Conservation (phyloP, 805 yeast species). For the Candida namnaoensis region DNA sequence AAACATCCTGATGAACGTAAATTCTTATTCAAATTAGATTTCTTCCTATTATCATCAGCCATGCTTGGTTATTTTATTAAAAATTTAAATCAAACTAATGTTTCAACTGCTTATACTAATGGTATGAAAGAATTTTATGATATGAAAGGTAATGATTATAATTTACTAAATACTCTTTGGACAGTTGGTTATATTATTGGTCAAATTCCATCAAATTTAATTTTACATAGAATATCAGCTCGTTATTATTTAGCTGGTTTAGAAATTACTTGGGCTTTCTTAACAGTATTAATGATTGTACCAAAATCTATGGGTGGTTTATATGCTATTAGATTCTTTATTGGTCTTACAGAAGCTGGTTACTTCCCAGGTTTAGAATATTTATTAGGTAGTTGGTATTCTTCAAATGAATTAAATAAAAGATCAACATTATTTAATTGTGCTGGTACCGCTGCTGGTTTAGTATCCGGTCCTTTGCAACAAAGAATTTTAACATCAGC, state of each 20-base stretch:
- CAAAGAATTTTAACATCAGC: constrained; percentile 15
- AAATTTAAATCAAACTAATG: constrained; percentile 28
- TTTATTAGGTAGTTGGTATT: constrained; percentile 24
- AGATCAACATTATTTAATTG: constrained; percentile 19
- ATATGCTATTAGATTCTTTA: constrained; percentile 21
- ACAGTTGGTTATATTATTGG: constrained; percentile 41
- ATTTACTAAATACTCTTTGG: constrained; percentile 31
- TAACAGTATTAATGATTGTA: constrained; percentile 23
- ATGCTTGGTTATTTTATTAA: constrained; percentile 35
- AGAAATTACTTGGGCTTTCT: constrained; percentile 31
- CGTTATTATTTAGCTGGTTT: constrained; percentile 31
- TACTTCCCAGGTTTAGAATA: constrained; percentile 36
- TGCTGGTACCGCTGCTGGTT: constrained; percentile 20
- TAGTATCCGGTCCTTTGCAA: constrained; percentile 25
- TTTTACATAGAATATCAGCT: constrained; percentile 29
- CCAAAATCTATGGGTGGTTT: constrained; percentile 13
- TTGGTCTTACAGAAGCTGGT: constrained; percentile 34
- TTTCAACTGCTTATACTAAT: constrained; percentile 32
- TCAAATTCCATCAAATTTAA: constrained; percentile 32
- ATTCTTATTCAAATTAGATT: constrained; percentile 22
- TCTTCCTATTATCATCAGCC: constrained; percentile 26
- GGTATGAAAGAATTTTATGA: constrained; percentile 32
- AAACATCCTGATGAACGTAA: constrained; percentile 22
- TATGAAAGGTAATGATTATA: constrained; percentile 30
- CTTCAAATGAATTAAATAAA: constrained; percentile 19